Conservation (phyloP, 2,329 filamentous ascomycete species). For the Talaromyces sp. region DNA sequence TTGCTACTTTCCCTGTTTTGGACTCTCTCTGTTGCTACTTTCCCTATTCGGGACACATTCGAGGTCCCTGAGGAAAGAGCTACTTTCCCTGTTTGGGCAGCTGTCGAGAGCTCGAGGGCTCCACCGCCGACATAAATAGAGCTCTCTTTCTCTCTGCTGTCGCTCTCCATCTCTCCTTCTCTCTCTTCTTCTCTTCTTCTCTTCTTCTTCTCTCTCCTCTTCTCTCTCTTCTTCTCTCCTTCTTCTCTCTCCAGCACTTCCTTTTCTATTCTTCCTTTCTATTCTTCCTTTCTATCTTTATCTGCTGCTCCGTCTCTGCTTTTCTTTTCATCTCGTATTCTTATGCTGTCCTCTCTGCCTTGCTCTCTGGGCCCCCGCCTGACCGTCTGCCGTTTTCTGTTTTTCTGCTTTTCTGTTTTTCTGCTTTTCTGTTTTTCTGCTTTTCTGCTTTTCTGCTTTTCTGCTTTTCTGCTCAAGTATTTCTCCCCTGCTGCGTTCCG, state of each 20-base stretch:
- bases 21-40: background rate
- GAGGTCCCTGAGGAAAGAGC: background rate
- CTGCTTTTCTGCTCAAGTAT: background rate
- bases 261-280: background rate
- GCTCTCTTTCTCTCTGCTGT: background rate
- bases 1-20: background rate
- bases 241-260: background rate
- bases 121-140: background rate
- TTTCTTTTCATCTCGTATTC: background rate
- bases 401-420: background rate
- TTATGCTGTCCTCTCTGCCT: background rate
- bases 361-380: background rate
- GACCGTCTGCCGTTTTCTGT: too few species aligned
- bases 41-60: too few species aligned
- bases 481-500: background rate
- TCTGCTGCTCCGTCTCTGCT: background rate
- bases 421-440: background rate
- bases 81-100: background rate
- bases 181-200: background rate
- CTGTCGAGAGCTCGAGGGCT: background rate
- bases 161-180: background rate
- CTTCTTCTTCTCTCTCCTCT: background rate
- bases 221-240: background rate
- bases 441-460: background rate
- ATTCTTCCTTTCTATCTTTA: background rate